phyloP scores from a whole-genome alignment of 2,329 filamentous ascomycete species.

The Monascus ruber region DNA sequence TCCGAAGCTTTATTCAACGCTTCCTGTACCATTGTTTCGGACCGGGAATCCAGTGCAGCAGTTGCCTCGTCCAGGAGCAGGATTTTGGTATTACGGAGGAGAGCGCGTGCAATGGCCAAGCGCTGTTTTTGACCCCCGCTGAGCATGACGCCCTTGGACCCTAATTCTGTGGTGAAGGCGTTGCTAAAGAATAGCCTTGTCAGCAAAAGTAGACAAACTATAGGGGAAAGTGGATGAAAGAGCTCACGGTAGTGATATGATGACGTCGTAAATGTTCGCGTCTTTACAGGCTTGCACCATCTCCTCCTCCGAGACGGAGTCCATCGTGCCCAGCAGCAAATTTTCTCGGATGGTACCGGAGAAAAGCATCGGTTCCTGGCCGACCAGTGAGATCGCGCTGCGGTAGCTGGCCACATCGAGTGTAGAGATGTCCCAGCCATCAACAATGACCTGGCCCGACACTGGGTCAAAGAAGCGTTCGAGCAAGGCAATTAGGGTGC shows the following conservation, averaged over 20 bases:
- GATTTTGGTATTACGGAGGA: slow-evolving; percentile 23
- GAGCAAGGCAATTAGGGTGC: slow-evolving; percentile 50
- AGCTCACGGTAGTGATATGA: slow-evolving; percentile 13
- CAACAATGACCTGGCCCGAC: slow-evolving; percentile 51
- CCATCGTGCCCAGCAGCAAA: slow-evolving; percentile 43
- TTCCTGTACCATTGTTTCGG: slow-evolving; percentile 44
- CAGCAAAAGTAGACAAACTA: no score
- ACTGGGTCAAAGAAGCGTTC: slow-evolving; percentile 56
- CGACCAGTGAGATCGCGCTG: slow-evolving; percentile 53
- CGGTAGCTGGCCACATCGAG: slow-evolving; percentile 52
- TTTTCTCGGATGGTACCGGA: slow-evolving; percentile 57
- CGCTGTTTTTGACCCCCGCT: slow-evolving; percentile 27
- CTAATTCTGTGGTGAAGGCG: slow-evolving; percentile 13
- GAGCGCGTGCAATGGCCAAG: slow-evolving; percentile 24
- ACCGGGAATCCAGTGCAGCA: slow-evolving; percentile 35
- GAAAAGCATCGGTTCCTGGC: slow-evolving; percentile 60
- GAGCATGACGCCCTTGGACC: slow-evolving; percentile 13
- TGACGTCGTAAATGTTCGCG: slow-evolving; percentile 19
- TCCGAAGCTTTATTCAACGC: slow-evolving; percentile 68
- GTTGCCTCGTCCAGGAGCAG: slow-evolving; percentile 23
- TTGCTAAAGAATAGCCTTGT: slow-evolving; percentile 4
- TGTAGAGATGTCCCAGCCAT: slow-evolving; percentile 46
- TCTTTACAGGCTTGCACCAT: slow-evolving; percentile 12
- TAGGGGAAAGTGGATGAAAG: no score
- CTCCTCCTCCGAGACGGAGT: slow-evolving; percentile 5